These are phyloP conservation scores for Podospora pseudocomata DNA, from an alignment of 495 filamentous ascomycete genomes.

Conservation along the genomic window DNA sequence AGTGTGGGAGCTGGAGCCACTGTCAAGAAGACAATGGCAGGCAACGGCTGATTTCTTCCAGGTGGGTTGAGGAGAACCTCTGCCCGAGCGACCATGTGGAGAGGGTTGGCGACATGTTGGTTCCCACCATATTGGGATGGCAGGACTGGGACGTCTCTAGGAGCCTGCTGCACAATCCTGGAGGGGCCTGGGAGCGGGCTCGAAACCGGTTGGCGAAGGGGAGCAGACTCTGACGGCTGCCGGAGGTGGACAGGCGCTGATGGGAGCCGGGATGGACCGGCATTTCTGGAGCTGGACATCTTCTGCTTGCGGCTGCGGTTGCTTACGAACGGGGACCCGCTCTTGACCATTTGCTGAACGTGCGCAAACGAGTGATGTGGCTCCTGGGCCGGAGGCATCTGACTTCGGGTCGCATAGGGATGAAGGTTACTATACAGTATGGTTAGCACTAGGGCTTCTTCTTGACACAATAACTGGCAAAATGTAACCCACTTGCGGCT, in stretches of 20 bases:
- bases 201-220: too few relatives aligned
- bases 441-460: neutral
- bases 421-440: neutral
- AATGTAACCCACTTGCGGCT: neutral
- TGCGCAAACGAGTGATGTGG: neutral
- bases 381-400: neutral
- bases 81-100: neutral
- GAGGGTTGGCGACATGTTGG: neutral
- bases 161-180: neutral
- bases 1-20: neutral
- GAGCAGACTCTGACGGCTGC: too few relatives aligned
- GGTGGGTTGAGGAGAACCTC: neutral
- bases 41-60: neutral
- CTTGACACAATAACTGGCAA: neutral
- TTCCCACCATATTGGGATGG: neutral
- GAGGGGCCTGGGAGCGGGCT: too few relatives aligned
- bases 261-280: neutral
- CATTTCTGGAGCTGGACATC: neutral
- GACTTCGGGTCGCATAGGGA: neutral
- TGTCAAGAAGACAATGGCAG: conserved; percentile 7
- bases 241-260: too few relatives aligned
- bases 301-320: neutral
- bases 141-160: neutral
- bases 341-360: neutral
- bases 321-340: neutral